Conservation (phyloP, 768 basidiomycete genomes). For the Agaricus sinodeliciosus region DNA sequence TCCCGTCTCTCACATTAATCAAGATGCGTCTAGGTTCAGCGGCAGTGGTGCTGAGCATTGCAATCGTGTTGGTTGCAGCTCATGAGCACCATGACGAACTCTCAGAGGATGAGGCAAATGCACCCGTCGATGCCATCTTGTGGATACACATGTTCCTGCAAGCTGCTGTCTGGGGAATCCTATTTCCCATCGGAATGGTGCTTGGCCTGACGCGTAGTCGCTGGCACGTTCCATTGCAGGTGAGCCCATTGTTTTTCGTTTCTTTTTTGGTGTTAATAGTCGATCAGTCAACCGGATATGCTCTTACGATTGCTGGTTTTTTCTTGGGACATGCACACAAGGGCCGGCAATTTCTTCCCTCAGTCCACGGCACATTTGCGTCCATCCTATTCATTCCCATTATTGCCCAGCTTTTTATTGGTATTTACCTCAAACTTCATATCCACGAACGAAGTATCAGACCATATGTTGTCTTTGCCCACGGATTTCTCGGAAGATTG, state of each 20-base stretch:
- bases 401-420: constrained; percentile 57
- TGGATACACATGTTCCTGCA: constrained; percentile 84
- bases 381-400: constrained; percentile 63
- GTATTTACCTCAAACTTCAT: constrained; percentile 90
- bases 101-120: constrained; percentile 54
- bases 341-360: constrained; percentile 69
- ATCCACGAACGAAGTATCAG: constrained; percentile 73
- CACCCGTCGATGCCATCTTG: constrained; percentile 70
- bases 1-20: neutral
- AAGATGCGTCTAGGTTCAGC: constrained; percentile 1
- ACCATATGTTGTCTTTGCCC: constrained; percentile 61
- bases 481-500: constrained; percentile 75
- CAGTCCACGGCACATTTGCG: constrained; percentile 68
- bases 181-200: constrained; percentile 85
- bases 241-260: constrained; percentile 20
- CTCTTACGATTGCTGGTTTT: constrained; percentile 66
- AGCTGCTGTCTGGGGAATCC: constrained; percentile 71
- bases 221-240: constrained; percentile 91
- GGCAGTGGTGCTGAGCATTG: neutral
- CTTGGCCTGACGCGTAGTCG: constrained; percentile 69
- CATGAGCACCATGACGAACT: constrained; percentile 61
- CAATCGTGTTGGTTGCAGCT: constrained; percentile 24
- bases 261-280: neutral
- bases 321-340: constrained; percentile 83
- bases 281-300: constrained; percentile 55